Percentiles rank a stretch among this genome's conserved stretches.
These are phyloP conservation scores for Daldinia loculata DNA, from an alignment of 495 filamentous ascomycete species.

Conservation along the genomic window DNA sequence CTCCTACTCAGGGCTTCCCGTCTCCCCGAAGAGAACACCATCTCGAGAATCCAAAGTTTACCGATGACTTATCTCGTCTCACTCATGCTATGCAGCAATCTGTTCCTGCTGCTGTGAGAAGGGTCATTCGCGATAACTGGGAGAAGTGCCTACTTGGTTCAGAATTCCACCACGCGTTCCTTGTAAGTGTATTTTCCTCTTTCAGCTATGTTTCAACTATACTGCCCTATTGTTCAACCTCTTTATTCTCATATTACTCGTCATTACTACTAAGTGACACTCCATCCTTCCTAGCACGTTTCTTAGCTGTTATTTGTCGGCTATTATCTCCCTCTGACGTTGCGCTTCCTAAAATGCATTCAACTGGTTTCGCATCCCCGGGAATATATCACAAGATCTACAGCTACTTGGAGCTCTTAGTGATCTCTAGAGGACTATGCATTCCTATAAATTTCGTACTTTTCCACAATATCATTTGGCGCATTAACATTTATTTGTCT, in stretches of 20 bases:
- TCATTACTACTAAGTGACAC: not conserved
- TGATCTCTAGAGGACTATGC: not conserved
- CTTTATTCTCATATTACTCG: not conserved
- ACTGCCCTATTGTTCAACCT: not conserved
- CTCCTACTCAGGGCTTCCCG: constrained; percentile 45
- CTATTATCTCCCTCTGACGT: not conserved
- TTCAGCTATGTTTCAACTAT: not conserved
- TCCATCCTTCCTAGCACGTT: not conserved
- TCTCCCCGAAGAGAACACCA: constrained; percentile 53
- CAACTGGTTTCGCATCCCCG: not conserved
- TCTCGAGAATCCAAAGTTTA: constrained; percentile 48
- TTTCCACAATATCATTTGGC: not conserved
- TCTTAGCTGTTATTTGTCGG: not conserved
- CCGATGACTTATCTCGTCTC: constrained; percentile 54
- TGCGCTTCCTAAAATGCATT: not conserved
- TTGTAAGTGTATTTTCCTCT: constrained; percentile 50
- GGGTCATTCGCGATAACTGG: constrained; percentile 58
- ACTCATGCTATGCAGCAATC: constrained; percentile 54
- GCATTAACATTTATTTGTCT: not conserved
- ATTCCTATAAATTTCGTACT: not conserved
- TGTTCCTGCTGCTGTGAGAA: constrained; percentile 54
- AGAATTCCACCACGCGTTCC: constrained; percentile 60
- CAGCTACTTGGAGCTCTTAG: not conserved
- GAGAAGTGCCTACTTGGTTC: constrained; percentile 59
- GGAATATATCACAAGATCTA: not conserved